These are phyloP conservation scores for Raffaelea ambrosiae DNA, from an alignment of 2,329 filamentous ascomycete species.

Conservation along the genomic window DNA sequence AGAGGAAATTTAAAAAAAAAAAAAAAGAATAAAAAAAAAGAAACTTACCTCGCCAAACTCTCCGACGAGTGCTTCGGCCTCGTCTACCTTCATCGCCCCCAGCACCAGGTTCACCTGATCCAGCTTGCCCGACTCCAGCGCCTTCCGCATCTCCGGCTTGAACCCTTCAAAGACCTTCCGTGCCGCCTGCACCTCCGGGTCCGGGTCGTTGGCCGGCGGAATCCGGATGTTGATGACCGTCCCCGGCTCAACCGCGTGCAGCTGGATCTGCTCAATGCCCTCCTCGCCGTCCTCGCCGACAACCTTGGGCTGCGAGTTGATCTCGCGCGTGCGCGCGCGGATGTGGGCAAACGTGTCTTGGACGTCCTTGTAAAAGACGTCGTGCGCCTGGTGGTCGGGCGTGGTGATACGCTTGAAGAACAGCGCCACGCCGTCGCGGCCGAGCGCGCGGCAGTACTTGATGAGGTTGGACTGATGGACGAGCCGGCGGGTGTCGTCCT, in stretches of 20 bases:
- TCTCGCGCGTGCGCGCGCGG: constrained; percentile 64
- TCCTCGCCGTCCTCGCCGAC: constrained; percentile 30
- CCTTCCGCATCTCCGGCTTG: constrained; percentile 66
- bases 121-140: constrained; percentile 78
- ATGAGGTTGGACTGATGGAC: constrained; percentile 89
- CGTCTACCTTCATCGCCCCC: constrained; percentile 74
- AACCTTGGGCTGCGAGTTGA: constrained; percentile 40
- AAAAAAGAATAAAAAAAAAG: neutral
- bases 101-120: constrained; percentile 84
- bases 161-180: constrained; percentile 79
- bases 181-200: constrained; percentile 54
- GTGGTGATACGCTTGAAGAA: constrained; percentile 97
- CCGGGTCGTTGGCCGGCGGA: constrained; percentile 59
- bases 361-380: constrained; percentile 88
- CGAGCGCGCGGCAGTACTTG: constrained; percentile 89
- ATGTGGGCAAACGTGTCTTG: constrained; percentile 81
- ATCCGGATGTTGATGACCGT: constrained; percentile 86
- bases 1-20: neutral
- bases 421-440: constrained; percentile 75
- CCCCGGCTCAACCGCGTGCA: constrained; percentile 89
- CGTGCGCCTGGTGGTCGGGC: constrained; percentile 78
- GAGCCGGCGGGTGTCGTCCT: constrained; percentile 75
- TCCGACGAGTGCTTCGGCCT: constrained; percentile 74
- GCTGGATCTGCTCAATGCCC: constrained; percentile 90
- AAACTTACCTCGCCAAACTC: constrained; percentile 55